Percentiles rank a stretch among this genome's conserved stretches.
Evolutionary conservation across 139 green algal species (phyloP).

Genomic region (Coelastrella sp.): DNA sequence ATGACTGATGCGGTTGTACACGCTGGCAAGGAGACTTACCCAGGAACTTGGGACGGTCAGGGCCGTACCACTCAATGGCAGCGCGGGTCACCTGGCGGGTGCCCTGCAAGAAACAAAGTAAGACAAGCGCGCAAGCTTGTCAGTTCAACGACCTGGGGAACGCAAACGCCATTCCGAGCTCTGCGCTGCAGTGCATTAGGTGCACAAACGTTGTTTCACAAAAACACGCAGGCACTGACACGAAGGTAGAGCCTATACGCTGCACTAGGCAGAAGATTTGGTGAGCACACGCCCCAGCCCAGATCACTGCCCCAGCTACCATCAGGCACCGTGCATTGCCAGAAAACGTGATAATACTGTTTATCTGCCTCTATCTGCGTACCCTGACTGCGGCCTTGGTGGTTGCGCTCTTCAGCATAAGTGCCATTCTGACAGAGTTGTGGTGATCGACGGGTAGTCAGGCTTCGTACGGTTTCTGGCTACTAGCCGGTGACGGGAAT

Average conservation of each 20-base stretch:
- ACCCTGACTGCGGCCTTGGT: slow-evolving; percentile 12
- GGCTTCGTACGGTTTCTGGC: background rate
- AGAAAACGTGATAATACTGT: background rate
- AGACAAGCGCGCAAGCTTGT: background rate
- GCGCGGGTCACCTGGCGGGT: slow-evolving; percentile 40
- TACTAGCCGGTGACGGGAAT: background rate
- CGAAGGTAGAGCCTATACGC: background rate
- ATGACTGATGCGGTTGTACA: too few species aligned
- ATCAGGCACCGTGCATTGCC: background rate
- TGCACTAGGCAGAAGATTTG: background rate
- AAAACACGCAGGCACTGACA: background rate
- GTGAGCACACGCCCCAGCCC: too few species aligned
- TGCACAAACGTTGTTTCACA: background rate
- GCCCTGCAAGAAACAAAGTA: background rate
- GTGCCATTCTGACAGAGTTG: slow-evolving; percentile 14
- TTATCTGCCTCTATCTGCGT: background rate
- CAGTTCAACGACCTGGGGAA: background rate
- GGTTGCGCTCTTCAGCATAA: background rate
- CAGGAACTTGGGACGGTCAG: slow-evolving; percentile 81
- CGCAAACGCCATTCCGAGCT: background rate
- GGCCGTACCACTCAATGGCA: too few species aligned
- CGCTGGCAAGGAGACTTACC: slow-evolving; percentile 52
- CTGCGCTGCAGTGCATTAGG: background rate
- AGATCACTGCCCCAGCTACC: too few species aligned
- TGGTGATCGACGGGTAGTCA: slow-evolving; percentile 1